phyloP scores from a whole-genome alignment of 176 grass and related monocot species.

The Zea luxurians region DNA sequence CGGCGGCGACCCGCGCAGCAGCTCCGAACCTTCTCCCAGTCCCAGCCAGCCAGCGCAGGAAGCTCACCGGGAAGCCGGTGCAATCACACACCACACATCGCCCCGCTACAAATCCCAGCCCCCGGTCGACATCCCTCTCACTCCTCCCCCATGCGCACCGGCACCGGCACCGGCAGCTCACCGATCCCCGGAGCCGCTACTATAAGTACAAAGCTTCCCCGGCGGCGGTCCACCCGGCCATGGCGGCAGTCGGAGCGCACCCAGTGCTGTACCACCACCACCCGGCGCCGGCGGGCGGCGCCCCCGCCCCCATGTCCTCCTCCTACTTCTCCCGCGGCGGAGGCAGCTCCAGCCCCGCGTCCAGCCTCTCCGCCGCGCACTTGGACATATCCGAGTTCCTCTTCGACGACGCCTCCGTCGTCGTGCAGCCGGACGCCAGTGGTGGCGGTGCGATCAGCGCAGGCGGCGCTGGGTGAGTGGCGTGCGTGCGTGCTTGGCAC shows the following conservation, averaged over 20 bases:
- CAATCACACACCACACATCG: neutral
- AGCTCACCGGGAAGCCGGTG: conserved; percentile 54
- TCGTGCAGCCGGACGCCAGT: neutral
- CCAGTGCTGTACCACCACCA: conserved; percentile 53
- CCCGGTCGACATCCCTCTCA: neutral
- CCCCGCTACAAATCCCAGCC: conserved; percentile 35
- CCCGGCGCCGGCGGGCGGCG: conserved; percentile 31
- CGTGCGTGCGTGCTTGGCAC: neutral
- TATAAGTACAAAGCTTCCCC: conserved; percentile 53
- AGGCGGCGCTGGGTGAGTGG: conserved; percentile 20
- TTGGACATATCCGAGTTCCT: conserved; percentile 74
- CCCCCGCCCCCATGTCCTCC: conserved; percentile 38
- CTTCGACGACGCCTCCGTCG: conserved; percentile 34
- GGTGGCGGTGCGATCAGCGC: conserved; percentile 6
- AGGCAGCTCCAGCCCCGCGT: conserved; percentile 43
- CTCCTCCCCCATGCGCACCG: conserved; percentile 39
- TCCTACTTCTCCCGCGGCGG: conserved; percentile 41
- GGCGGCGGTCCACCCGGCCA: conserved; percentile 33
- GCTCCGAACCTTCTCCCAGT: conserved; percentile 56
- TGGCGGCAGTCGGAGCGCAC: conserved; percentile 56
- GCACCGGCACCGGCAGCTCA: neutral
- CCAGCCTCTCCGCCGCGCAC: conserved; percentile 57
- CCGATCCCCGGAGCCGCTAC: neutral
- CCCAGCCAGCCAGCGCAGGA: conserved; percentile 12
- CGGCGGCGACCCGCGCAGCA: conserved; percentile 41